These are phyloP conservation scores for Coemansia sp. DNA, from an alignment of 192 early-diverging fungal species.

Conservation along the genomic window DNA sequence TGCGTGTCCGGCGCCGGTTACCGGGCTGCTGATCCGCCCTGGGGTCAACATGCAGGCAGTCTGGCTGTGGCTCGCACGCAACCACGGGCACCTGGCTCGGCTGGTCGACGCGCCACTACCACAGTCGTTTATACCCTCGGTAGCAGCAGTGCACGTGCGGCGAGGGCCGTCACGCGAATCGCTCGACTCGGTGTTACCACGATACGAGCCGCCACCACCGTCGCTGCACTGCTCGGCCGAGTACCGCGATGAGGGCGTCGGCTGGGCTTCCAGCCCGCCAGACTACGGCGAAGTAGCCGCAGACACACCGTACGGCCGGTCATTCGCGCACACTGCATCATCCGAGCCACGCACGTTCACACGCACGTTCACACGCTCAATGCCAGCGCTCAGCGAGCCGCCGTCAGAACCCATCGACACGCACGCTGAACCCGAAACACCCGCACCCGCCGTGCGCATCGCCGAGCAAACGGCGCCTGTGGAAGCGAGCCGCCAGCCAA, in stretches of 20 bases:
- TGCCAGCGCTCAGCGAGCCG: conserved; percentile 12
- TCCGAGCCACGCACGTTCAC: neutral
- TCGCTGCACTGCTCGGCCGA: conserved; percentile 18
- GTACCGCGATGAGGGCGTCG: neutral
- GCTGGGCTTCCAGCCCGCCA: neutral
- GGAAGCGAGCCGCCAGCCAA: neutral
- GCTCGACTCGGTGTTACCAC: conserved; percentile 27
- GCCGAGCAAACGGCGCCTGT: conserved; percentile 2
- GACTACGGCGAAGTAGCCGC: neutral
- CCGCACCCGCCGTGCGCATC: conserved; percentile 1
- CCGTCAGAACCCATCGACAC: neutral
- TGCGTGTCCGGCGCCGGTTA: conserved; percentile 24
- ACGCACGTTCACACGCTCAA: conserved; percentile 21
- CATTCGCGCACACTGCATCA: neutral
- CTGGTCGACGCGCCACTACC: conserved; percentile 24
- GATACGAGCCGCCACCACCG: conserved; percentile 32
- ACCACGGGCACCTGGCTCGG: conserved; percentile 28
- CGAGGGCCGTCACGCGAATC: conserved; percentile 18
- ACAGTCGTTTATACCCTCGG: no score
- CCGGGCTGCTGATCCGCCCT: conserved; percentile 27
- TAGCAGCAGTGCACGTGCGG: neutral
- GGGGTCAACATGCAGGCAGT: conserved; percentile 34
- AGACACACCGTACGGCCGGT: conserved; percentile 5
- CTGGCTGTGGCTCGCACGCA: conserved; percentile 46
- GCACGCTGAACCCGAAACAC: no score